phyloP scores from a whole-genome alignment of 1,284 basidiomycete genomes.

The Sporisorium sorghi region DNA sequence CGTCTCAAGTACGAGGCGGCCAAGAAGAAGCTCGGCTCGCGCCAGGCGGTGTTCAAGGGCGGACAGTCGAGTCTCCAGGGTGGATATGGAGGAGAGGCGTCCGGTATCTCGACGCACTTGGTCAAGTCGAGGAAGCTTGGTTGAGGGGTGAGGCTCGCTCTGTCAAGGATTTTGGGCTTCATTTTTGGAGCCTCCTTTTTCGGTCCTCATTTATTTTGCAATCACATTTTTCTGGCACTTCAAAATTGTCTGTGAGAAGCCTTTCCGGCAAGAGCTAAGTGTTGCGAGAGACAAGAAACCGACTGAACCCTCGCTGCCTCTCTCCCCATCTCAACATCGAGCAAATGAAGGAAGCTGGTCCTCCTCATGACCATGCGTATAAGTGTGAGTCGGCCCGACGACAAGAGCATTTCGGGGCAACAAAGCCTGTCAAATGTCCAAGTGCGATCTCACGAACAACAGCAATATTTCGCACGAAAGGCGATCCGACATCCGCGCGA shows the following conservation, averaged over 20 bases:
- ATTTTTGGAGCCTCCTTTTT: slow-evolving; percentile 21
- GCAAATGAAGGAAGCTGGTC: too few species aligned
- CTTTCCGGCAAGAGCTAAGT: too few species aligned
- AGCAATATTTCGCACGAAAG: too few species aligned
- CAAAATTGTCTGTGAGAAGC: background rate
- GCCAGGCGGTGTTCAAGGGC: slow-evolving; percentile 68
- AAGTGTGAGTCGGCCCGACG: too few species aligned
- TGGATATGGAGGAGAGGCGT: slow-evolving; percentile 66
- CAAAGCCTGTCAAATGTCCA: too few species aligned
- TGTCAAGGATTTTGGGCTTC: background rate
- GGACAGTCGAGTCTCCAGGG: slow-evolving; percentile 65
- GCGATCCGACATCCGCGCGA: too few species aligned
- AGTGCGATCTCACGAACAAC: too few species aligned
- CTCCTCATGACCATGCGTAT: too few species aligned
- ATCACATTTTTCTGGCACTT: background rate
- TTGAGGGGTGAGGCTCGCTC: slow-evolving; percentile 6
- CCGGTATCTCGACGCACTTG: slow-evolving; percentile 64
- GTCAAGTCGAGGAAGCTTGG: slow-evolving; percentile 68
- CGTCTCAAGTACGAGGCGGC: slow-evolving; percentile 67
- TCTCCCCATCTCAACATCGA: too few species aligned
- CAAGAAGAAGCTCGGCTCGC: slow-evolving; percentile 65
- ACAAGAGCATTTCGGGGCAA: too few species aligned
- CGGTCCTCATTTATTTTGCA: slow-evolving; percentile 2
- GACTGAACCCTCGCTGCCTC: too few species aligned
- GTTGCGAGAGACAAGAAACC: too few species aligned